Evolutionary conservation across 2,329 filamentous ascomycete species (phyloP), one percentile per base, ranked within the genome.

Genomic region (Sarocladium brachiariae): DNA sequence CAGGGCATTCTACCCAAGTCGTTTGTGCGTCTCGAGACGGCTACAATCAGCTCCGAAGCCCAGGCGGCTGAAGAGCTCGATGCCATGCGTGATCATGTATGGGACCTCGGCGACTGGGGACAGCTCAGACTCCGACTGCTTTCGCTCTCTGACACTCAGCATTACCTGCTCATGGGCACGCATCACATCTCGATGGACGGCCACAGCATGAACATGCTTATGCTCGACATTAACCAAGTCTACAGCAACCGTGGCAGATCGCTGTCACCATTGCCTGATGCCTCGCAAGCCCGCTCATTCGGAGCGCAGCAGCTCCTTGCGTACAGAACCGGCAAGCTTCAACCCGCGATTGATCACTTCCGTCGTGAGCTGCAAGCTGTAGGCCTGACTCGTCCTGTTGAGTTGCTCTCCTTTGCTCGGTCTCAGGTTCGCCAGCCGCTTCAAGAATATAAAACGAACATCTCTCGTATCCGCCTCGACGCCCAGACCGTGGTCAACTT

Each of bases 151-250:
- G 53, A 59, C 1, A 60, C 57, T 0, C 50, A 54, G 7, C 69
- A 76, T 53, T 69, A 62, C 54, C 53, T 78, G 2, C 43, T 80
- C 0, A 51, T 79, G 11, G 64, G 62, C 4, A 68, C 66, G 37
- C 75, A 79, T 53, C 75, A 78, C 56, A 77, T 80, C 33, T 62
- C 66, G 37, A 69, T 79, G 65, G 77, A 80, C 53, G 74, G 71
- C 1, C 55, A 71, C 31, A 74, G 73, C 48, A 69, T 68, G 10
- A 57, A 71, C 21, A 55, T 77, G 4, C 59, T 80, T 27, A 54
- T 76, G 18, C 39, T 55, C 1, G 74, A 79, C 35, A 54, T 79
- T 21, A 62, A 72, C 21, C 66, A 61, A 47, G 63, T 59, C 0
- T 78, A 78, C 58, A 61, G n/a, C 23, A 19, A 62, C n/a, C 34